Evolutionary conservation across 1,284 basidiomycete species (phyloP).

Genomic region (Heimioporus punctisporus): DNA sequence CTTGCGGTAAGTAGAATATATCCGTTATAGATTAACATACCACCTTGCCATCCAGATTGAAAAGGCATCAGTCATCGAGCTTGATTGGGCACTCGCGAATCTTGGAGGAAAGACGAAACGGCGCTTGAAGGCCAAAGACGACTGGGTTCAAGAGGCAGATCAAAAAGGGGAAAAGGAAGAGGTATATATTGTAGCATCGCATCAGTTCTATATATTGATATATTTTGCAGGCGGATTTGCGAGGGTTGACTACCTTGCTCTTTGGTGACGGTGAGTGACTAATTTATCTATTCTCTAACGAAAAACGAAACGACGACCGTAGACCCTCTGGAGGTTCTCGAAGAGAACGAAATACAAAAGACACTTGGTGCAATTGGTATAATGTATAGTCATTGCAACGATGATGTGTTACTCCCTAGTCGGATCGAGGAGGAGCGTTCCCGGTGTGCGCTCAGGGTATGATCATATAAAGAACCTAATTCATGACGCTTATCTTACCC

Average conservation of each 20-base stretch:
- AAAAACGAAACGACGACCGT: neutral
- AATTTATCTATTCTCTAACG: neutral
- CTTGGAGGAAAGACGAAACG: slow-evolving; percentile 47
- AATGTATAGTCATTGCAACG: slow-evolving; percentile 72
- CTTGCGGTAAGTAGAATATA: slow-evolving; percentile 50
- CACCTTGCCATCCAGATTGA: slow-evolving; percentile 57
- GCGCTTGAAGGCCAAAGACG: slow-evolving; percentile 40
- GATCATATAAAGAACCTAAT: neutral
- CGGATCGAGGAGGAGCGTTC: slow-evolving; percentile 66
- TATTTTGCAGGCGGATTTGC: slow-evolving; percentile 48
- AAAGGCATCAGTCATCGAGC: slow-evolving; percentile 65
- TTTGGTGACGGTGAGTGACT: slow-evolving; percentile 63
- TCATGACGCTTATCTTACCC: slow-evolving; percentile 8
- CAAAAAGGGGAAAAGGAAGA: slow-evolving; percentile 54
- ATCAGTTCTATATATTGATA: neutral
- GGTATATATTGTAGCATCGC: slow-evolving; percentile 31
- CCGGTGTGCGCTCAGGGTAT: slow-evolving; percentile 55
- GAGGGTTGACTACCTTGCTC: slow-evolving; percentile 65
- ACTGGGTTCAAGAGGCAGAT: slow-evolving; percentile 54
- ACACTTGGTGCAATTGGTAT: slow-evolving; percentile 63
- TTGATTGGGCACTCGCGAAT: slow-evolving; percentile 79
- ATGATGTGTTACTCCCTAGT: slow-evolving; percentile 68
- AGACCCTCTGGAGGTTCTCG: slow-evolving; percentile 35
- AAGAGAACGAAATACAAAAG: slow-evolving; percentile 52
- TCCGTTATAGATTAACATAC: neutral